phyloP scores from a whole-genome alignment of 2,329 filamentous ascomycete genomes.

The Apiospora marii region DNA sequence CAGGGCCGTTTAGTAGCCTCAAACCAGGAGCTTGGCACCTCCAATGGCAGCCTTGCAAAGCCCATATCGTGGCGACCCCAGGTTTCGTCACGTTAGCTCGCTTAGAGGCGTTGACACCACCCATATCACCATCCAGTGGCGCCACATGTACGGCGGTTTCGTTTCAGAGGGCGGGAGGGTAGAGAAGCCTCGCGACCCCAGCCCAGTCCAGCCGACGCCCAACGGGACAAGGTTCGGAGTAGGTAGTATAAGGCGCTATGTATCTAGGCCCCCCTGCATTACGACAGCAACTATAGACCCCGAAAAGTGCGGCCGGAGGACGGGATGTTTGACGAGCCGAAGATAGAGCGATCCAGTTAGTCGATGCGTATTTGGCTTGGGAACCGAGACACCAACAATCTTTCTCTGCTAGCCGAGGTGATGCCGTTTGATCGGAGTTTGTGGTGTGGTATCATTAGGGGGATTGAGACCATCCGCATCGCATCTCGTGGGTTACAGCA shows the following conservation, averaged over 20 bases:
- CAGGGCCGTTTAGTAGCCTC: not conserved
- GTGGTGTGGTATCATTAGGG: not conserved
- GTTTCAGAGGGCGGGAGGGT: constrained; percentile 7
- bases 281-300: constrained; percentile 1
- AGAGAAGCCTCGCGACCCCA: constrained; percentile 11
- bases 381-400: not conserved
- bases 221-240: not conserved
- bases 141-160: not conserved
- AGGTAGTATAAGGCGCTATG: constrained; percentile 1
- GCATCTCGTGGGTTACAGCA: not conserved
- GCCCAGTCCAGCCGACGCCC: not conserved
- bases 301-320: not conserved
- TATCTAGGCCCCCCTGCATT: constrained; percentile 5
- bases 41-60: constrained; percentile 4
- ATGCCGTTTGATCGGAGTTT: not conserved
- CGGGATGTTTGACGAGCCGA: not conserved
- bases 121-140: not conserved
- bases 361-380: not conserved
- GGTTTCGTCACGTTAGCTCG: constrained; percentile 16
- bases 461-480: not conserved
- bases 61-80: constrained; percentile 12
- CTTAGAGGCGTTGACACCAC: not conserved
- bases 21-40: constrained; percentile 17
- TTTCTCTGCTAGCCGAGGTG: not conserved
- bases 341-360: not conserved